A percentile compares a stretch with the other conserved stretches of the same genome.
phyloP scores from a whole-genome alignment of 2,329 filamentous ascomycete species.

The Exophiala phaeomuriformis region DNA sequence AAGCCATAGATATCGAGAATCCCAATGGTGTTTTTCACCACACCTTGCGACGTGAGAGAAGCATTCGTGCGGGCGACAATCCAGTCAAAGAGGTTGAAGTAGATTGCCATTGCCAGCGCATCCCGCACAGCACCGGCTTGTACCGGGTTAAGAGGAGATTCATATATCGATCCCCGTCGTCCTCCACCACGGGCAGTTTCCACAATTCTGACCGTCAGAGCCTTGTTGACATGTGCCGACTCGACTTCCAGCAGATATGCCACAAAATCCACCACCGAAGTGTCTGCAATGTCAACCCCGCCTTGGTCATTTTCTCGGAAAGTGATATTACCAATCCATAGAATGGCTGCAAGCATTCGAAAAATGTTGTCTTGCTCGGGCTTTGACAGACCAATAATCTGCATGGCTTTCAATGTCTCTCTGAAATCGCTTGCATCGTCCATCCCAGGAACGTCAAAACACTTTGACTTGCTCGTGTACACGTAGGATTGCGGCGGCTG shows the following conservation, averaged over 20 bases:
- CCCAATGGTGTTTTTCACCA: slow-evolving; percentile 76
- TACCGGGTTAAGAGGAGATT: slow-evolving; percentile 73
- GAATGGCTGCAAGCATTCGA: slow-evolving; percentile 80
- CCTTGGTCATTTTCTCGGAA: slow-evolving; percentile 85
- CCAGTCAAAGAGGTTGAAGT: slow-evolving; percentile 97
- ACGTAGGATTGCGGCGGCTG: slow-evolving; percentile 87
- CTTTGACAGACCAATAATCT: slow-evolving; percentile 79
- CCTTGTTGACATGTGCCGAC: slow-evolving; percentile 69
- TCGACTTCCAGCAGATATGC: slow-evolving; percentile 90
- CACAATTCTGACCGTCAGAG: slow-evolving; percentile 81
- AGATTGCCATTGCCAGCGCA: slow-evolving; percentile 89
- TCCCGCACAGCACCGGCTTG: slow-evolving; percentile 84
- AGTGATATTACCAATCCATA: slow-evolving; percentile 92
- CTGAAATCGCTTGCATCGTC: slow-evolving; percentile 83
- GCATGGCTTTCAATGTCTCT: slow-evolving; percentile 92
- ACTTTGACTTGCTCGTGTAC: slow-evolving; percentile 92
- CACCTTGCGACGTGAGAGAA: slow-evolving; percentile 70
- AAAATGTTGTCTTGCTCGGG: slow-evolving; percentile 93
- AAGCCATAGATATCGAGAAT: slow-evolving; percentile 99
- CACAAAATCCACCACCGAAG: slow-evolving; percentile 87
- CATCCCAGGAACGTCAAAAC: slow-evolving; percentile 87
- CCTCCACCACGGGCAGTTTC: slow-evolving; percentile 58
- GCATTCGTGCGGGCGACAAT: slow-evolving; percentile 88
- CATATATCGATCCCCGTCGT: slow-evolving; percentile 59
- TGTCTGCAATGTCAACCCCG: slow-evolving; percentile 78